Conservation (phyloP, 306 rosid genomes). For the Cyclanthera cordifolia region DNA sequence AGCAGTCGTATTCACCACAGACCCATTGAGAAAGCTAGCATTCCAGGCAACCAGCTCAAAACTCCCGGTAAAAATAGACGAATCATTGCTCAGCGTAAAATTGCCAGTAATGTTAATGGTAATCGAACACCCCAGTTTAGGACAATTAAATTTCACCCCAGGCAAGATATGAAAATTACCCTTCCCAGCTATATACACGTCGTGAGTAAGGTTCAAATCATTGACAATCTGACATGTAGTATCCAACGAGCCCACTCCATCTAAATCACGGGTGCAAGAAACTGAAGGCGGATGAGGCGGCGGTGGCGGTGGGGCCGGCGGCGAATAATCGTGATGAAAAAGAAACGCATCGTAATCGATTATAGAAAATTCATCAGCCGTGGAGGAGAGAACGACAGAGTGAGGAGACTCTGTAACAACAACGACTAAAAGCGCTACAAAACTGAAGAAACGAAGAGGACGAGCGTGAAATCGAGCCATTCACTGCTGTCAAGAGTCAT, state of each 20-base stretch:
- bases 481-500: conserved; percentile 55
- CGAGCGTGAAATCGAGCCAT: conserved; percentile 80
- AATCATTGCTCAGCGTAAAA: conserved; percentile 63
- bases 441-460: conserved; percentile 24
- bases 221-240: conserved; percentile 66
- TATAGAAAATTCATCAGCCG: conserved; percentile 31
- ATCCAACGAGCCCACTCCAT: conserved; percentile 79
- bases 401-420: conserved; percentile 17
- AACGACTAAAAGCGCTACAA: conserved; percentile 15
- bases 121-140: conserved; percentile 56
- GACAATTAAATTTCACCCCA: conserved; percentile 73
- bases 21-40: conserved; percentile 57
- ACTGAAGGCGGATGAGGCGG: conserved; percentile 94
- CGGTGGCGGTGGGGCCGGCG: conserved; percentile 97
- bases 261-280: conserved; percentile 78
- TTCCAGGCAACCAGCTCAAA: conserved; percentile 58
- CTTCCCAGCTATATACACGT: conserved; percentile 90
- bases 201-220: conserved; percentile 77
- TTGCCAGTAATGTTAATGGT: conserved; percentile 78
- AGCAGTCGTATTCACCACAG: conserved; percentile 65
- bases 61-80: conserved; percentile 67
- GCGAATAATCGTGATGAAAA: conserved; percentile 88
- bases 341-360: conserved; percentile 50
- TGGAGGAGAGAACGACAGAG: conserved; percentile 17
- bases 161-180: conserved; percentile 89